These are phyloP conservation scores for Coemansia biformis DNA, from an alignment of 192 early-diverging fungal genomes.

Conservation along the genomic window DNA sequence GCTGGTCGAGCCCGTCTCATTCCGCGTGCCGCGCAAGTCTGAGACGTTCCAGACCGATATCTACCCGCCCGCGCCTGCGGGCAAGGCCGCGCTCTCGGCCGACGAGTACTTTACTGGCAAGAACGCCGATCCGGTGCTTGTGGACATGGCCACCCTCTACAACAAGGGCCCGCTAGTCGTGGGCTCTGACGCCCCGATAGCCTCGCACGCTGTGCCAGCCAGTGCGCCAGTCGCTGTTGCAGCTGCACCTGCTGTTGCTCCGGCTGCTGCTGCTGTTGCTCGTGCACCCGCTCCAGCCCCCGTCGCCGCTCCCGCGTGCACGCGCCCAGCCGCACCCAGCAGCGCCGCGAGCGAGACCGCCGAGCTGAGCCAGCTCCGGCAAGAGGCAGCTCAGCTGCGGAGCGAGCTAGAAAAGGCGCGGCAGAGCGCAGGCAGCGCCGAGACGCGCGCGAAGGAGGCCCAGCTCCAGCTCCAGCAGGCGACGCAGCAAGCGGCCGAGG, in stretches of 20 bases:
- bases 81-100: slow-evolving; percentile 77
- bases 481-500: slow-evolving; percentile 9
- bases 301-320: too few species aligned
- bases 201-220: not conserved
- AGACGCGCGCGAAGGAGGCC: slow-evolving; percentile 10
- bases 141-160: slow-evolving; percentile 33
- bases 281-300: not conserved
- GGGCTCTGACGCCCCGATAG: slow-evolving; percentile 8
- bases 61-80: slow-evolving; percentile 80
- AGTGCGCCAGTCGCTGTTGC: slow-evolving; percentile 6
- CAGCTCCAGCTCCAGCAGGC: slow-evolving; percentile 9
- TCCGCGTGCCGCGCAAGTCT: slow-evolving; percentile 91
- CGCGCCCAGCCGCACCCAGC: too few species aligned
- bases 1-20: slow-evolving; percentile 91
- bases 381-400: slow-evolving; percentile 57
- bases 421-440: slow-evolving; percentile 11
- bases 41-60: slow-evolving; percentile 96
- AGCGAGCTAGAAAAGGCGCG: slow-evolving; percentile 19
- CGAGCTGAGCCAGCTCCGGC: slow-evolving; percentile 74
- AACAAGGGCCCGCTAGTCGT: slow-evolving; percentile 29
- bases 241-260: slow-evolving; percentile 41
- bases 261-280: slow-evolving; percentile 21
- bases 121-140: slow-evolving; percentile 63
- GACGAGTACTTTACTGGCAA: slow-evolving; percentile 91
- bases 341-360: slow-evolving; percentile 43